Percentiles rank a stretch among this genome's conserved stretches.
These are phyloP conservation scores for Zasmidium cellare DNA, from an alignment of 2,329 filamentous ascomycete species.

Conservation along the genomic window DNA sequence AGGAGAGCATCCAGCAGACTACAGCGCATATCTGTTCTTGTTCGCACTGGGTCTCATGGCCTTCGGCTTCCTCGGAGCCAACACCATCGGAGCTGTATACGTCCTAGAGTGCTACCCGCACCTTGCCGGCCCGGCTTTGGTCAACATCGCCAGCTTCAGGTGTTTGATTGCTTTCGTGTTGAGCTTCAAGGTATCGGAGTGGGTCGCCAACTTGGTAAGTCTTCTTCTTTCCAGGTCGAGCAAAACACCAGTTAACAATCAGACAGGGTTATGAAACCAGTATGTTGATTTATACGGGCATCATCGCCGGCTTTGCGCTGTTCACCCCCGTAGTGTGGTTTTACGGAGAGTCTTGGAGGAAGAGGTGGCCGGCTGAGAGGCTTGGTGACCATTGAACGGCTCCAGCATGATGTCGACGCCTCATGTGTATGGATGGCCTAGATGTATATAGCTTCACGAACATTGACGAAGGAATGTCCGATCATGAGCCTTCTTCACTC, in stretches of 20 bases:
- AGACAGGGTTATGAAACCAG: background rate
- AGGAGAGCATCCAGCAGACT: constrained; percentile 22
- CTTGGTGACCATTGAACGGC: background rate
- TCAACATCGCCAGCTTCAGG: constrained; percentile 34
- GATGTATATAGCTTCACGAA: background rate
- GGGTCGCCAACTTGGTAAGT: constrained; percentile 31
- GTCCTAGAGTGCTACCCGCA: constrained; percentile 35
- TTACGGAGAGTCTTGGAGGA: constrained; percentile 23
- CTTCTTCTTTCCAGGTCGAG: constrained; percentile 16
- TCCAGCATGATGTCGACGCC: background rate
- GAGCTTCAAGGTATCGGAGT: constrained; percentile 29
- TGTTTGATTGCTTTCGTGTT: constrained; percentile 33
- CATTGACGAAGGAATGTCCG: background rate
- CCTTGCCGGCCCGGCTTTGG: constrained; percentile 32
- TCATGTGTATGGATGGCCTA: background rate
- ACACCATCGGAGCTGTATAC: constrained; percentile 34
- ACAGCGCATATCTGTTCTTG: constrained; percentile 30
- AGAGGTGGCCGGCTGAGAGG: constrained; percentile 22
- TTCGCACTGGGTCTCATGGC: constrained; percentile 30
- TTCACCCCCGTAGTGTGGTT: constrained; percentile 30
- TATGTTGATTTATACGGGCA: constrained; percentile 29
- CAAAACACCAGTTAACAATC: background rate
- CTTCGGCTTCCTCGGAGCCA: constrained; percentile 33
- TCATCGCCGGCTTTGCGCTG: constrained; percentile 26
- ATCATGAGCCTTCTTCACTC: background rate